These are phyloP conservation scores for Helicocarpus griseus DNA, from an alignment of 2,329 filamentous ascomycete genomes.

Conservation along the genomic window DNA sequence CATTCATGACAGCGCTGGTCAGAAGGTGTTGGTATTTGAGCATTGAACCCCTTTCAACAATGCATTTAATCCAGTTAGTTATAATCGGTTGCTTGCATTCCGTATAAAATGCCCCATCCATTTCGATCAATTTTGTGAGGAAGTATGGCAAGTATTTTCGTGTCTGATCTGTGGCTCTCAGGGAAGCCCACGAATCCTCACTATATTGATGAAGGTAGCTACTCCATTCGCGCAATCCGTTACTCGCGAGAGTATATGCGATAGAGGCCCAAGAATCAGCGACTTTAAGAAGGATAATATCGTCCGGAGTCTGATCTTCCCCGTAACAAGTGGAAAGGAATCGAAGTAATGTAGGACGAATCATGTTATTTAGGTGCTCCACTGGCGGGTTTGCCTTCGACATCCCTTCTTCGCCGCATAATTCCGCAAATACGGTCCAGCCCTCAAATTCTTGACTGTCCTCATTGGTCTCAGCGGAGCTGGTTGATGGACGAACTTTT, in stretches of 20 bases:
- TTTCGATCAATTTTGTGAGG: constrained; percentile 35
- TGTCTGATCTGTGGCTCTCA: constrained; percentile 38
- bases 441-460: constrained; percentile 59
- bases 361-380: constrained; percentile 29
- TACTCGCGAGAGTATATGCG: constrained; percentile 38
- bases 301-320: constrained; percentile 46
- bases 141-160: constrained; percentile 39
- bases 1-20: constrained; percentile 44
- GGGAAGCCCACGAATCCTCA: constrained; percentile 38
- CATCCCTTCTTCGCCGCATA: constrained; percentile 24
- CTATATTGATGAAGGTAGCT: constrained; percentile 48
- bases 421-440: constrained; percentile 44
- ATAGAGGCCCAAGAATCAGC: constrained; percentile 48
- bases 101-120: constrained; percentile 30
- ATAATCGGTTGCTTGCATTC: constrained; percentile 42
- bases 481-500: constrained; percentile 12
- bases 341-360: constrained; percentile 42
- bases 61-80: constrained; percentile 43
- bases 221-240: constrained; percentile 42
- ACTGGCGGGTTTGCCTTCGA: constrained; percentile 16
- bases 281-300: constrained; percentile 41
- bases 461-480: constrained; percentile 35
- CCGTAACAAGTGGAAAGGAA: constrained; percentile 54
- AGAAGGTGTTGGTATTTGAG: constrained; percentile 53
- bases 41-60: constrained; percentile 51